Percentiles rank a stretch among this genome's conserved stretches.
phyloP scores from a whole-genome alignment of 345 rosid species.

The Conringia planisiliqua region DNA sequence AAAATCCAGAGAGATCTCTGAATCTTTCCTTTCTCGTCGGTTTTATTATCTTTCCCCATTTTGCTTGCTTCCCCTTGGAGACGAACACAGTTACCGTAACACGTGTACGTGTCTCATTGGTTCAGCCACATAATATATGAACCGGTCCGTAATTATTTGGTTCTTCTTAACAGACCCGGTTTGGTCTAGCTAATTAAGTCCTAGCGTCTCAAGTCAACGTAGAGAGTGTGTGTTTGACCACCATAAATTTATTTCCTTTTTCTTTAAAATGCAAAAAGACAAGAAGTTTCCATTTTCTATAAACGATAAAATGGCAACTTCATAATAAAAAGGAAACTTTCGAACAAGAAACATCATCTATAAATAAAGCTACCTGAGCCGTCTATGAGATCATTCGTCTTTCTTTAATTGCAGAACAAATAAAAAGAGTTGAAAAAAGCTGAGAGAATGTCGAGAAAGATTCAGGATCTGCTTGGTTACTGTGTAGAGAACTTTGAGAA shows the following conservation, averaged over 20 bases:
- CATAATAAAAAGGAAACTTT: conserved; percentile 14
- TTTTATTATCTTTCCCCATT: background rate
- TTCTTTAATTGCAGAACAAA: background rate
- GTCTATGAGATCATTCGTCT: background rate
- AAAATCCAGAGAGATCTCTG: background rate
- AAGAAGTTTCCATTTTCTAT: background rate
- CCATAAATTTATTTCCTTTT: background rate
- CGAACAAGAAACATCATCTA: background rate
- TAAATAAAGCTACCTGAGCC: background rate
- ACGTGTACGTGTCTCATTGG: background rate
- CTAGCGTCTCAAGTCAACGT: background rate
- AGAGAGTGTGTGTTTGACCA: background rate
- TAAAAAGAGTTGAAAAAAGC: background rate
- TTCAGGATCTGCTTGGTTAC: background rate
- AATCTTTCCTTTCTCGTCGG: background rate
- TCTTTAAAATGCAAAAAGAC: background rate
- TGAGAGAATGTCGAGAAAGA: conserved; percentile 4
- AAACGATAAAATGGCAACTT: background rate
- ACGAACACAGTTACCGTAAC: conserved; percentile 5
- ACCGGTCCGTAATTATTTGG: background rate
- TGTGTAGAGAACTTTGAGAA: conserved; percentile 21
- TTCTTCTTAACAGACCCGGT: background rate
- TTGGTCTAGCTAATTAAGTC: background rate
- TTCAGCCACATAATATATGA: background rate
- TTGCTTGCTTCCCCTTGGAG: background rate